Percentiles rank a stretch among this genome's conserved stretches.
phyloP scores from a whole-genome alignment of 148 eudicot species.

The Rhododendron ovatum region DNA sequence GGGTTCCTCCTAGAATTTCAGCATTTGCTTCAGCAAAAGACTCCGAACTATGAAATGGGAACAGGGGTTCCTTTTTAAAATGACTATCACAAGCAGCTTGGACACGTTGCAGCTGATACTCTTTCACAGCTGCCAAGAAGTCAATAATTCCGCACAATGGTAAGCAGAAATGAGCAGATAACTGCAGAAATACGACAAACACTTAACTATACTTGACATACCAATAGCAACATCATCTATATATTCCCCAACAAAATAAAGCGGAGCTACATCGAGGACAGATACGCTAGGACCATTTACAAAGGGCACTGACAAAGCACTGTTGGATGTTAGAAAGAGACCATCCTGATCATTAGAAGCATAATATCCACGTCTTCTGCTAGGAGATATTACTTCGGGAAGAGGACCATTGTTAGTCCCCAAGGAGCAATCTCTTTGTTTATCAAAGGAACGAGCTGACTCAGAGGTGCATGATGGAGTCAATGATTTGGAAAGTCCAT shows the following conservation, averaged over 20 bases:
- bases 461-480: slow-evolving; percentile 18
- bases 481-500: slow-evolving; percentile 24
- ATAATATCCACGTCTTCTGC: slow-evolving; percentile 15
- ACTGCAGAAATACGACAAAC: slow-evolving; percentile 7
- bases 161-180: slow-evolving; percentile 13
- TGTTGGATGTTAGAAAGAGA: slow-evolving; percentile 28
- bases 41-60: slow-evolving; percentile 40
- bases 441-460: slow-evolving; percentile 27
- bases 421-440: slow-evolving; percentile 31
- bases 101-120: slow-evolving; percentile 46
- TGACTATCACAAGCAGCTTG: slow-evolving; percentile 33
- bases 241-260: slow-evolving; percentile 60
- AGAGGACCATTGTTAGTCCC: slow-evolving; percentile 17
- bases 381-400: slow-evolving; percentile 18
- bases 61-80: slow-evolving; percentile 62
- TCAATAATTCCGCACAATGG: slow-evolving; percentile 15
- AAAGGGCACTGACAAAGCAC: slow-evolving; percentile 48
- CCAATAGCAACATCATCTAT: slow-evolving; percentile 79
- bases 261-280: slow-evolving; percentile 82
- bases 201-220: slow-evolving; percentile 27
- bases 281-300: slow-evolving; percentile 58
- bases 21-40: slow-evolving; percentile 33
- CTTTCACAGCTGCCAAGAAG: slow-evolving; percentile 52
- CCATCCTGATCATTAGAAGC: slow-evolving; percentile 14
- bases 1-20: slow-evolving; percentile 30